These are phyloP conservation scores for Alternaria panax DNA, from an alignment of 2,329 filamentous ascomycete species.

Conservation along the genomic window DNA sequence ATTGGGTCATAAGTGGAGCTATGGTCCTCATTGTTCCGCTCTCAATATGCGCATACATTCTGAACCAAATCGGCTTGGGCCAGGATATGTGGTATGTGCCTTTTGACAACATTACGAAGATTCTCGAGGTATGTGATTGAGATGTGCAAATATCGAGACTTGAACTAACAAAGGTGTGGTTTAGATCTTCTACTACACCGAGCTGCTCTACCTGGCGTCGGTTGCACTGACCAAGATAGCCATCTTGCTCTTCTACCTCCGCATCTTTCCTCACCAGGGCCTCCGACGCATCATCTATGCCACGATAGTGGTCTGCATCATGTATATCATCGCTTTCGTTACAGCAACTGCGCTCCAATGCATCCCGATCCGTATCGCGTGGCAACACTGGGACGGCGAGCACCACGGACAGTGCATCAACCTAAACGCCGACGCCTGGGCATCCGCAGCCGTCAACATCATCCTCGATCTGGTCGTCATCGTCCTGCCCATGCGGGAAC, in stretches of 20 bases:
- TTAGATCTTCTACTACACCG: slow-evolving; percentile 35
- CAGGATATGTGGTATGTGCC: slow-evolving; percentile 61
- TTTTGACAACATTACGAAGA: slow-evolving; percentile 53
- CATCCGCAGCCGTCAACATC: slow-evolving; percentile 42
- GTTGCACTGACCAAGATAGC: slow-evolving; percentile 40
- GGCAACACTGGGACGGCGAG: slow-evolving; percentile 38
- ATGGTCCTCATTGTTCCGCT: slow-evolving; percentile 25
- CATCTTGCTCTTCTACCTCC: slow-evolving; percentile 41
- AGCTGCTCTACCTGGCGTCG: slow-evolving; percentile 28
- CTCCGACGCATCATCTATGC: slow-evolving; percentile 26
- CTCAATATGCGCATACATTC: slow-evolving; percentile 18
- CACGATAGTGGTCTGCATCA: slow-evolving; percentile 23
- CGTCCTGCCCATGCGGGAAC: slow-evolving; percentile 39
- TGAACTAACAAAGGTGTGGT: neutral
- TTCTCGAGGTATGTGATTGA: slow-evolving; percentile 43
- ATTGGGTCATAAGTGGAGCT: slow-evolving; percentile 45
- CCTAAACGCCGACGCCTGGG: slow-evolving; percentile 39
- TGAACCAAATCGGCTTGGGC: slow-evolving; percentile 54
- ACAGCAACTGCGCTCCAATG: slow-evolving; percentile 29
- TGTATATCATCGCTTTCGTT: slow-evolving; percentile 33
- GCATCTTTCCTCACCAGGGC: slow-evolving; percentile 34
- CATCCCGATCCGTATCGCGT: slow-evolving; percentile 29
- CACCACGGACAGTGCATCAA: slow-evolving; percentile 35
- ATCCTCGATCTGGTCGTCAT: slow-evolving; percentile 41
- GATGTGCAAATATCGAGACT: too few species aligned